Conservation (phyloP, 2,329 filamentous ascomycete species). For the Penicillium italicum region DNA sequence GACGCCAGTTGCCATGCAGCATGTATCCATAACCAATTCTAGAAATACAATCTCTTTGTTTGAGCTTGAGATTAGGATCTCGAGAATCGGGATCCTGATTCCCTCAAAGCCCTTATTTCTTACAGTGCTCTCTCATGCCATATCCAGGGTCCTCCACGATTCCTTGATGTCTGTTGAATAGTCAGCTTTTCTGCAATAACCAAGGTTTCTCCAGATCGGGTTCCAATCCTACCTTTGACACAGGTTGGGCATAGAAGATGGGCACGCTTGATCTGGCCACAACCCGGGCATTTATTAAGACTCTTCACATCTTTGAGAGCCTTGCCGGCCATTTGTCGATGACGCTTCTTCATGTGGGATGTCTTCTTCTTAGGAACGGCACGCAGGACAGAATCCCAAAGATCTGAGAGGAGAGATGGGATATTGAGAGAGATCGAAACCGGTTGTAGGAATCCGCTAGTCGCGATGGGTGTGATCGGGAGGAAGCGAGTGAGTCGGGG, state of each 20-base stretch:
- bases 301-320: constrained; percentile 84
- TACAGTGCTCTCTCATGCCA: constrained; percentile 23
- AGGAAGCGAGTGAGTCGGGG: constrained; percentile 32
- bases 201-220: background rate
- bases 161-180: constrained; percentile 42
- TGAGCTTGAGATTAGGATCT: constrained; percentile 6
- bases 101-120: constrained; percentile 4
- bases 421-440: constrained; percentile 58
- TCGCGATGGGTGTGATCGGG: constrained; percentile 47
- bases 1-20: constrained; percentile 40
- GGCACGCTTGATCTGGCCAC: constrained; percentile 80
- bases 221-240: constrained; percentile 61
- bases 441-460: constrained; percentile 58
- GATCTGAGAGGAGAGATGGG: constrained; percentile 67
- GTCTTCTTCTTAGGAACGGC: constrained; percentile 99
- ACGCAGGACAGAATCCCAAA: constrained; percentile 89
- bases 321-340: constrained; percentile 93
- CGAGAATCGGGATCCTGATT: background rate
- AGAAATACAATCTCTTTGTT: constrained; percentile 23
- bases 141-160: constrained; percentile 42
- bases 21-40: constrained; percentile 25
- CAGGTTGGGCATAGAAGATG: constrained; percentile 87
- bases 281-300: constrained; percentile 84
- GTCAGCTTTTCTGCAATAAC: constrained; percentile 6
- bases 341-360: constrained; percentile 90